phyloP scores from a whole-genome alignment of 2,329 filamentous ascomycete species.

The Trichophyton benhamiae region DNA sequence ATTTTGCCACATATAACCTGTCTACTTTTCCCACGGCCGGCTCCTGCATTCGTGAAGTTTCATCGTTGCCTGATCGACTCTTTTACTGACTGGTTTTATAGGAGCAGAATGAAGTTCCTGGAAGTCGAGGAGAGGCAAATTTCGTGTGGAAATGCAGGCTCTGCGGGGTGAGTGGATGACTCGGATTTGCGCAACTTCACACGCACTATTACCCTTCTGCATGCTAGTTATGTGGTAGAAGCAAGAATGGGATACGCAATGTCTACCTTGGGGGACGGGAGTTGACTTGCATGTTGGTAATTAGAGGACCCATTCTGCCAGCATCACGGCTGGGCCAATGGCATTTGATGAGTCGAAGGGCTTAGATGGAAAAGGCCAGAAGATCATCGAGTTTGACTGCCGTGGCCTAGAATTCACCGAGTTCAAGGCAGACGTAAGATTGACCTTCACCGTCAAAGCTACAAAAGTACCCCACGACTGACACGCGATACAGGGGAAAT shows the following conservation, averaged over 20 bases:
- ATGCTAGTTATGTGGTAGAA: background rate
- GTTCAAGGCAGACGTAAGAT: conserved; percentile 72
- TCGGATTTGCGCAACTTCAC: background rate
- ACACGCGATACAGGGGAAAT: conserved; percentile 55
- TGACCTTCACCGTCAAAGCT: background rate
- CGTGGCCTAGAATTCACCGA: conserved; percentile 83
- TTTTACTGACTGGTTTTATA: conserved; percentile 25
- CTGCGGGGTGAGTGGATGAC: conserved; percentile 58
- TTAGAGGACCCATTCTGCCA: conserved; percentile 50
- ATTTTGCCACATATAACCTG: background rate
- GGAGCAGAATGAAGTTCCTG: conserved; percentile 84
- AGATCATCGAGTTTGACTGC: conserved; percentile 84
- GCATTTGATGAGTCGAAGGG: conserved; percentile 42
- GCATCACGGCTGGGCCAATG: conserved; percentile 61
- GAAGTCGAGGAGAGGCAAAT: conserved; percentile 89
- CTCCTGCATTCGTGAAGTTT: background rate
- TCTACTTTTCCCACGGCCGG: background rate
- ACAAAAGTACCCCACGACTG: background rate
- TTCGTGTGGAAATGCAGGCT: conserved; percentile 99
- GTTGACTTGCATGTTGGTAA: background rate
- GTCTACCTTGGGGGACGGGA: background rate
- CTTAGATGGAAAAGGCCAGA: conserved; percentile 51
- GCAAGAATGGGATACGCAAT: background rate
- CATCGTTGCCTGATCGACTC: background rate
- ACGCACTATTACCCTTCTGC: background rate